Base-by-base conservation (phyloP, 495 filamentous ascomycete species). In the Penicillium salamii region DNA sequence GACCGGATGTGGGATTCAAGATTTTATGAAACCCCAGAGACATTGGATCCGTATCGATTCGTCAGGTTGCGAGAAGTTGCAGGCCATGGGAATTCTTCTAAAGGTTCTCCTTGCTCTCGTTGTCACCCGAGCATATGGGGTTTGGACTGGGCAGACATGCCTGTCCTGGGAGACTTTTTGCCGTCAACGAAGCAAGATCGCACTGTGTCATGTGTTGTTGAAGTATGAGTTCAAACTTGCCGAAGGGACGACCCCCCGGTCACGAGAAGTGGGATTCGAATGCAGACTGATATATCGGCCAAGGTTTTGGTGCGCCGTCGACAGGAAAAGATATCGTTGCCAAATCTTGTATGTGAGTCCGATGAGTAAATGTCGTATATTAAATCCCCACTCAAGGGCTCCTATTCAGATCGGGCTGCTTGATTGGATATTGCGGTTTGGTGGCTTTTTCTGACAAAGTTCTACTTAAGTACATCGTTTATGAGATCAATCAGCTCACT, bases 141-240 rank as follows among this genome's bases (percentile, higher is more conserved):
- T 76, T 72, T 42, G 71, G 74, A 1, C 51, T 59, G 23, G 74
- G 74, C 5, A 55, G 50, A 21, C 72, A 79, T 41, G 74, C 77
- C 0, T 77, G 73, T 41, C 70, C 72, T 7, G 73, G 73, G 4
- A 42, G 73, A 8, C 70, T 72, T 49, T 69, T 75, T 50, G 73
- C 70, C 11, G 42, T 42, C 18, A 57, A 60, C 19, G 62, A 69
- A 53, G 54, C 71, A 77, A 77, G 49, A 58, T 72, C 53, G 23
- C 23, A 5, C 5, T 46, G 39, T 43, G 36, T 23, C 66, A 74
- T 48, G 43, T 76, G 1, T 37, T 84, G 11, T 48, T 75, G 20
- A 67, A 68, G 20, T 83, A 78, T 43, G 78, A 84, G 13, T 57
- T 78, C 18, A 54, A 65, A 21, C 18, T 39, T 12, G 36, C 31